Conservation (phyloP, 257 asterid genomes). For the Ligustrum vulgare region DNA sequence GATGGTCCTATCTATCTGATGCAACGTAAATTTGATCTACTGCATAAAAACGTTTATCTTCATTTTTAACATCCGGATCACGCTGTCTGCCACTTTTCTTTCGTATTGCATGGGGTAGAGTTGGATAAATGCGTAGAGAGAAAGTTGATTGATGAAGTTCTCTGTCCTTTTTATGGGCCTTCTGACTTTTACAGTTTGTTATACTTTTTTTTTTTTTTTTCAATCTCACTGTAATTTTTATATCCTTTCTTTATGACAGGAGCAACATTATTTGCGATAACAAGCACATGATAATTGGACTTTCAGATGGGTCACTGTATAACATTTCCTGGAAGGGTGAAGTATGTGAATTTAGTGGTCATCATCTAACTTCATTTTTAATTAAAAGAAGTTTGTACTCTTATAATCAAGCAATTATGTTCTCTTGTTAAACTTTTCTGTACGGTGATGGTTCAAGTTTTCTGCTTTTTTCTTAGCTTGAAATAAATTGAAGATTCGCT, state of each 20-base stretch:
- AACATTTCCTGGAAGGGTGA: constrained; percentile 62
- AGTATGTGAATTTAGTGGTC: constrained; percentile 26
- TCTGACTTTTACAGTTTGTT: not conserved
- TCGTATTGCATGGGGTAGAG: not conserved
- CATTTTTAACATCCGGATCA: not conserved
- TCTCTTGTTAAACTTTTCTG: not conserved
- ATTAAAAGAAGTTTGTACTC: not conserved
- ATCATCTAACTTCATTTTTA: not conserved
- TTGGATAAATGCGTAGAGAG: not conserved
- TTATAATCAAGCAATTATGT: not conserved
- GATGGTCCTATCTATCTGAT: not conserved
- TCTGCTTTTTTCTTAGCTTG: constrained; percentile 13
- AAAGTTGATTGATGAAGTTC: not conserved
- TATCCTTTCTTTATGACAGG: constrained; percentile 27
- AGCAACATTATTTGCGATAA: constrained; percentile 54
- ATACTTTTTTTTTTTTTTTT: not conserved
- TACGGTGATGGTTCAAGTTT: constrained; percentile 4
- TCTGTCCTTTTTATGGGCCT: not conserved
- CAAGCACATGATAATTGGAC: constrained; percentile 53
- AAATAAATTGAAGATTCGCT: not conserved
- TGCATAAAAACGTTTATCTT: not conserved
- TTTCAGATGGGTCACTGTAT: constrained; percentile 54
- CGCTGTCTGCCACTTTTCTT: not conserved
- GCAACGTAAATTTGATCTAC: not conserved
- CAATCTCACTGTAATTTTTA: not conserved